phyloP scores from a whole-genome alignment of 2,329 filamentous ascomycete species.

The Ambrosiella xylebori region DNA sequence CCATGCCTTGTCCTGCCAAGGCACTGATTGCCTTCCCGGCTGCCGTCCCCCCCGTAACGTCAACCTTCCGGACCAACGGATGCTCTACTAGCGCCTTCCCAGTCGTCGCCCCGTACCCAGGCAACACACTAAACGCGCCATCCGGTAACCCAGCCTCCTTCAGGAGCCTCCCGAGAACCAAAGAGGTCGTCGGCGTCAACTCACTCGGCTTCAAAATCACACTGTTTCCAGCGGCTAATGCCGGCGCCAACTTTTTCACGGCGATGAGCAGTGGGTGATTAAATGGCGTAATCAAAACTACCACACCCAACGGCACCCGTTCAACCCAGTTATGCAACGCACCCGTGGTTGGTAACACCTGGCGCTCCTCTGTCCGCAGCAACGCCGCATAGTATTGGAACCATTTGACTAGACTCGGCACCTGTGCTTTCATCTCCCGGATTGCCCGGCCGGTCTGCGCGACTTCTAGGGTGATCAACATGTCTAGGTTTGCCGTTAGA shows the following conservation, averaged over 20 bases:
- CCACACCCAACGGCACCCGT: slow-evolving; percentile 33
- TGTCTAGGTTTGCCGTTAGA: slow-evolving; percentile 22
- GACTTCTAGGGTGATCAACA: slow-evolving; percentile 29
- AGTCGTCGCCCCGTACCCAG: slow-evolving; percentile 51
- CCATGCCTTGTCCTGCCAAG: slow-evolving; percentile 43
- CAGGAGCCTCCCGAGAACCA: slow-evolving; percentile 33
- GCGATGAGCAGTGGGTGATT: slow-evolving; percentile 32
- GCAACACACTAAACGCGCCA: slow-evolving; percentile 57
- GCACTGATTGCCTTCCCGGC: slow-evolving; percentile 58
- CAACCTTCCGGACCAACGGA: slow-evolving; percentile 51
- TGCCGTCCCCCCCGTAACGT: slow-evolving; percentile 57
- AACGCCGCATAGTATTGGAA: slow-evolving; percentile 28
- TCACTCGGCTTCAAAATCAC: slow-evolving; percentile 37
- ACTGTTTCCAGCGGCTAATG: slow-evolving; percentile 30
- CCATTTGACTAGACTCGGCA: slow-evolving; percentile 19
- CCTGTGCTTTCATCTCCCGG: slow-evolving; percentile 22
- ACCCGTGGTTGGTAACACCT: slow-evolving; percentile 30
- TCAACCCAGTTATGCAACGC: slow-evolving; percentile 30
- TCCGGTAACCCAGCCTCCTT: slow-evolving; percentile 57
- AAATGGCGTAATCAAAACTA: slow-evolving; percentile 40
- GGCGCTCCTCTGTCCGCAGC: slow-evolving; percentile 25
- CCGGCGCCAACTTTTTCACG: slow-evolving; percentile 30
- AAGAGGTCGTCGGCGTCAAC: slow-evolving; percentile 30
- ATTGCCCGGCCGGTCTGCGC: slow-evolving; percentile 29
- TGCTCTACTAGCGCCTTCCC: slow-evolving; percentile 51